Evolutionary conservation across 768 basidiomycete genomes (phyloP), one percentile per base, ranked within the genome.

Genomic region (Postia placenta): DNA sequence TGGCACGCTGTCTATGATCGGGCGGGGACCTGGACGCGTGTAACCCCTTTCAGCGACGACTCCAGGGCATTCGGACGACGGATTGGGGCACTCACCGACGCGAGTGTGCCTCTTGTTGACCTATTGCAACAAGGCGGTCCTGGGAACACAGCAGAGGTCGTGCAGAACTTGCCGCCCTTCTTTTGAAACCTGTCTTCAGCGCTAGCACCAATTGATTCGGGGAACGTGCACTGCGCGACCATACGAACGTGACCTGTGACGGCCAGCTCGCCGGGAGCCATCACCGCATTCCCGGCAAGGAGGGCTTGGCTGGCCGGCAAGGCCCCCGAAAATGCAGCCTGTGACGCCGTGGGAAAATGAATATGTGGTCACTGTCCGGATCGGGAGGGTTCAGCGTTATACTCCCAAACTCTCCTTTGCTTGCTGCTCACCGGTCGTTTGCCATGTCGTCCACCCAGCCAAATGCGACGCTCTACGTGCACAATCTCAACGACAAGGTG

Each of bases 401-500:
- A 7, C 30, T 7, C 30, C 30, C 15, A 7, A 33, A 33, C 30
- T 33, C 15, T 33, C 30, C 30, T 33, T 33, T 33, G 30, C 30
- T 7, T 15, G 15, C 30, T 15, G 30, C 30, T 15, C 30, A 15
- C 15, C 15, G 30, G 36, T 19, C 19, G 48, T 15, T 50, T 28
- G 38, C 44, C 36, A 61, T 61, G 59, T 72, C 72, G 40, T 76
- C 78, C 43, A 76, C 73, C 54, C 84, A 87, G 64, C 94, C 94
- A 19, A 91, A 87, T 64, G 76, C 81, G 37, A 91, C 94, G 49
- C 79, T 97, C 59, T 96, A 94, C 69, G 69, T 97, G 68, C 89
- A 91, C 61, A 93, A 94, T 61, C 80, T 97, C 64, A 93, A 96
- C 61, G 85, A 92, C 67, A 88, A 92, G 69, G 75, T 92, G 58